Evolutionary conservation across 805 yeast genomes (phyloP).

Genomic region (Candida tammaniensis): DNA sequence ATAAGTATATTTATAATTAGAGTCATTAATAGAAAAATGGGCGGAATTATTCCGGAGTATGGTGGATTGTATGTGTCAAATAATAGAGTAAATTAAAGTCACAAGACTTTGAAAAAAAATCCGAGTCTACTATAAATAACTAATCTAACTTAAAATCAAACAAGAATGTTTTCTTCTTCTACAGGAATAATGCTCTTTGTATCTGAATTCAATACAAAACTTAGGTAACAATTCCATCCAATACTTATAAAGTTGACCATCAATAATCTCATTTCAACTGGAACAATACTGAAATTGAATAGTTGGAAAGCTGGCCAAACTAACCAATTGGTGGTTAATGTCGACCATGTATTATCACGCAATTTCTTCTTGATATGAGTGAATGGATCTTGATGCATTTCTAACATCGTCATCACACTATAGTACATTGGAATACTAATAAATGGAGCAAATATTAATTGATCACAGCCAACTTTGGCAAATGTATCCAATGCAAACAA

Average conservation of each 20-base stretch:
- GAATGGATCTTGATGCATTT: conserved; percentile 40
- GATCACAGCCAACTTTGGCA: conserved; percentile 65
- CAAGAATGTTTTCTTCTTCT: neutral
- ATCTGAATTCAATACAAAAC: conserved; percentile 27
- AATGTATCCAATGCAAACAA: conserved; percentile 17
- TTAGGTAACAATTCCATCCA: conserved; percentile 81
- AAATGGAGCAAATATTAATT: conserved; percentile 72
- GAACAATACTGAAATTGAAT: conserved; percentile 72
- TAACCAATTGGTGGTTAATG: conserved; percentile 71
- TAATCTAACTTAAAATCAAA: no score
- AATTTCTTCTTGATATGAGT: conserved; percentile 43
- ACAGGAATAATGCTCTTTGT: neutral
- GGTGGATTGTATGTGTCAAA: no score
- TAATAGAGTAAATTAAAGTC: no score
- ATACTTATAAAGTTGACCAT: conserved; percentile 70
- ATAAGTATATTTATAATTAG: no score
- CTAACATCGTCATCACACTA: conserved; percentile 64
- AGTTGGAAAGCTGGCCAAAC: conserved; percentile 92
- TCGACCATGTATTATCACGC: conserved; percentile 56
- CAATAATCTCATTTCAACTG: conserved; percentile 65
- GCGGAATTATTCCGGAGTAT: no score
- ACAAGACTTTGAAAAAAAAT: no score
- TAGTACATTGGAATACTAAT: conserved; percentile 70
- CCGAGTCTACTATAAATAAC: no score
- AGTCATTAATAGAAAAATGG: no score